A percentile compares a stretch with the other conserved stretches of the same genome.
Evolutionary conservation across 352 stramenopile genomes (phyloP).

Genomic region (Stephanocyclus meneghinianus): DNA sequence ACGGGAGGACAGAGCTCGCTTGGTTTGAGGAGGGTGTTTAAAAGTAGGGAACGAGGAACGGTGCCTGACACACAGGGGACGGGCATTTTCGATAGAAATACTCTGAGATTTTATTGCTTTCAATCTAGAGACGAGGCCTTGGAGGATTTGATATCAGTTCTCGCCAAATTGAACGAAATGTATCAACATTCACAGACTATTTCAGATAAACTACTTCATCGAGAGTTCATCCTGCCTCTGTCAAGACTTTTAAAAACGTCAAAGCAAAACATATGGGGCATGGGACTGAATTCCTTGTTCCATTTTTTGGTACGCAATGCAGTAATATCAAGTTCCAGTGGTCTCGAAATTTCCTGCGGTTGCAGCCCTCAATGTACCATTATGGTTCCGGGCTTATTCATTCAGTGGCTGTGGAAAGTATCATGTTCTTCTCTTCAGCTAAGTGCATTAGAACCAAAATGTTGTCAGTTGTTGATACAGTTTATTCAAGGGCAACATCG

Average conservation of each 20-base stretch:
- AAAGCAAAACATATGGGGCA: constrained; percentile 15
- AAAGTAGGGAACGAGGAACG: not conserved
- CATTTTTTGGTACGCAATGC: constrained; percentile 27
- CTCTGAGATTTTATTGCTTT: constrained; percentile 10
- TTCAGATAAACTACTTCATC: constrained; percentile 12
- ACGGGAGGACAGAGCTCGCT: constrained; percentile 17
- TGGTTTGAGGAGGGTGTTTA: constrained; percentile 34
- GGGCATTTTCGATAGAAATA: not conserved
- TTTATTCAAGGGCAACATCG: constrained; percentile 14
- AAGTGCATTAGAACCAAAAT: not conserved
- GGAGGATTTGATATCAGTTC: constrained; percentile 31
- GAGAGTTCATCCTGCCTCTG: constrained; percentile 29
- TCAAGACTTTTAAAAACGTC: constrained; percentile 23
- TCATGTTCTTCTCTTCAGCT: constrained; percentile 30
- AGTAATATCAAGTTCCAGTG: not conserved
- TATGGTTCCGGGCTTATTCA: constrained; percentile 26
- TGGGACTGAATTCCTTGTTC: constrained; percentile 1
- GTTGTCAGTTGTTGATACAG: constrained; percentile 21
- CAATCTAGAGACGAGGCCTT: constrained; percentile 28
- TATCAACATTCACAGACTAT: constrained; percentile 10
- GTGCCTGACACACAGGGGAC: not conserved
- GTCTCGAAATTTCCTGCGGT: not conserved
- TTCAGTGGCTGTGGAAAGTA: constrained; percentile 43
- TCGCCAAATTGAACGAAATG: constrained; percentile 14
- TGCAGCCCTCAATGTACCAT: constrained; percentile 4